These are phyloP conservation scores for Dactylellina haptotyla DNA, from an alignment of 2,329 filamentous ascomycete genomes.

Conservation along the genomic window DNA sequence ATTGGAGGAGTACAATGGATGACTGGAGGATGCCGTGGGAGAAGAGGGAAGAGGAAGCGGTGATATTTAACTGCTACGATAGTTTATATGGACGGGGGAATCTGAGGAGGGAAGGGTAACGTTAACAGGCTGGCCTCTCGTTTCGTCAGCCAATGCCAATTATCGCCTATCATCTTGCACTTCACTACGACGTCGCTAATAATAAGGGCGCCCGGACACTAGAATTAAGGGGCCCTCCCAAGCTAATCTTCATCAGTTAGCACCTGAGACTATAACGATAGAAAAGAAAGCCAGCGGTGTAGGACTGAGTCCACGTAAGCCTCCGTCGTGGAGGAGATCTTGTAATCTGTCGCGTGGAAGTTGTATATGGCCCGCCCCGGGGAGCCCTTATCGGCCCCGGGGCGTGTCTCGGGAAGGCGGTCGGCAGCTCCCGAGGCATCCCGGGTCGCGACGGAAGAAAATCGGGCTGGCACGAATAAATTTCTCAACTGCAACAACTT, in stretches of 20 bases:
- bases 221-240: background rate
- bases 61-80: too few relatives aligned
- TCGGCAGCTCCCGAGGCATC: background rate
- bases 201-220: background rate
- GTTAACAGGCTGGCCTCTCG: slow-evolving; percentile 45
- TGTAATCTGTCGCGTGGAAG: background rate
- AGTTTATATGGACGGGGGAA: too few relatives aligned
- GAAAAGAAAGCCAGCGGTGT: too few relatives aligned
- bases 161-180: slow-evolving; percentile 7
- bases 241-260: too few relatives aligned
- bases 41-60: background rate
- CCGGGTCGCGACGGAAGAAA: slow-evolving; percentile 35
- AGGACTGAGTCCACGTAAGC: too few relatives aligned
- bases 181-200: background rate
- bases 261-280: too few relatives aligned
- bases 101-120: slow-evolving; percentile 14
- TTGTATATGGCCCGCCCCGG: background rate
- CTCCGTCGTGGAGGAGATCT: too few relatives aligned
- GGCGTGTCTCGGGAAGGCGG: background rate
- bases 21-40: background rate
- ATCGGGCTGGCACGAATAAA: slow-evolving; percentile 22
- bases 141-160: slow-evolving; percentile 17
- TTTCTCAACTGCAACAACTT: slow-evolving; percentile 29
- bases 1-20: slow-evolving; percentile 3
- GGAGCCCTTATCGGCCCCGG: background rate